Evolutionary conservation across 108 stramenopile species (phyloP), one percentile per base, ranked within the genome.

Genomic region (Phaeodactylum tricornutum): DNA sequence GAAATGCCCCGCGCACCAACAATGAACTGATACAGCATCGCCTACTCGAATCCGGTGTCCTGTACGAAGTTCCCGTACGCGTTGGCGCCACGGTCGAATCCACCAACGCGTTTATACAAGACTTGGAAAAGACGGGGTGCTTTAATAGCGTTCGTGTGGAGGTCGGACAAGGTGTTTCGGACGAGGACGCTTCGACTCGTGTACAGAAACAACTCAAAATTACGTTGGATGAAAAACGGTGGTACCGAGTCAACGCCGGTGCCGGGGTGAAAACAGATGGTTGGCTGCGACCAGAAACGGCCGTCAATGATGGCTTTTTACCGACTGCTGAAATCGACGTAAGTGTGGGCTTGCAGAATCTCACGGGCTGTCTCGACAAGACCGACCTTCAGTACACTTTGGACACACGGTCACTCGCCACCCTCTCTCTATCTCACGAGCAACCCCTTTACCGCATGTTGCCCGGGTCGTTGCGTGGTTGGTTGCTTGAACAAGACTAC

Each of bases 291-390:
- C 53, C 56, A 41, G 57, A 52, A 19, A 47, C 49, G 20, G 19
- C 47, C 12, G 31, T 37, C 40, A 32, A 21, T 30, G 24, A 29
- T 2, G 50, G 62, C 20, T 52, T 50, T 21, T 28, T 84, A 1
- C 83, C 83, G 50, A 82, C 78, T 51, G 63, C 84, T 12, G 83
- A 90, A 67, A 76, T 85, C 41, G 87, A 89, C 70, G 67, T 66
- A 9, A 62, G 69, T 6, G 65, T 61, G 1, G 77, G 77, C 0
- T 49, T 85, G 19, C 56, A 62, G 17, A 90, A 90, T 52, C 38
- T 85, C 2, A 64, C 81, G 16, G 88, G 88, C 25, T 57, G 58
- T 47, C 50, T 74, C 8, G 88, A 90, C 47, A 62, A 66, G 2
- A 74, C 81, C 3, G 29, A 54, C 11, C 47, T 79, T 7, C 55